Evolutionary conservation across 202 grass and related monocot genomes (phyloP).

Genomic region (Carex arenaria): DNA sequence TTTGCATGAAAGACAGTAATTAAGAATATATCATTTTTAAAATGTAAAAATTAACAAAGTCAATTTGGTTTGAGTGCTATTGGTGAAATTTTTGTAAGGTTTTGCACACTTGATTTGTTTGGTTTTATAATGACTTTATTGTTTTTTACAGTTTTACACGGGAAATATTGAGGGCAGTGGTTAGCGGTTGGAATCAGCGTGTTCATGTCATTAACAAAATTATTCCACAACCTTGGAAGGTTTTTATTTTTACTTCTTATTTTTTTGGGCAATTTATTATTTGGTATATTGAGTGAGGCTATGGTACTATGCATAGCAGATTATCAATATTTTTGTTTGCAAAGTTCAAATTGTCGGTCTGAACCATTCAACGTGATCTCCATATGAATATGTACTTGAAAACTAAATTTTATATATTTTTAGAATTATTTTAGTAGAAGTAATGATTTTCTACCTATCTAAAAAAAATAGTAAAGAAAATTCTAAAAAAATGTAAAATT

Average conservation of each 20-base stretch:
- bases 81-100: slow-evolving; percentile 9
- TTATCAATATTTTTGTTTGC: too few relatives aligned
- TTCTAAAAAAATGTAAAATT: too few relatives aligned
- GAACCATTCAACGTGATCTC: too few relatives aligned
- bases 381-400: too few relatives aligned
- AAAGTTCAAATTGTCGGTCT: too few relatives aligned
- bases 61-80: neutral
- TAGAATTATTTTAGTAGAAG: too few relatives aligned
- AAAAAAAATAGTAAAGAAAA: too few relatives aligned
- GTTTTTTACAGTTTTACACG: slow-evolving; percentile 44
- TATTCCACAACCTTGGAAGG: slow-evolving; percentile 93
- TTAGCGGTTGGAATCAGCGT: slow-evolving; percentile 74
- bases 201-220: slow-evolving; percentile 78
- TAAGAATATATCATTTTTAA: neutral
- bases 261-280: neutral
- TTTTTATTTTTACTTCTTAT: slow-evolving; percentile 18
- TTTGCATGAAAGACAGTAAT: neutral
- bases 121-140: neutral
- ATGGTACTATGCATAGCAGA: too few relatives aligned
- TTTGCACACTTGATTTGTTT: slow-evolving; percentile 1
- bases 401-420: too few relatives aligned
- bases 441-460: too few relatives aligned
- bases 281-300: neutral
- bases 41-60: neutral
- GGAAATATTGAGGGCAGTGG: slow-evolving; percentile 73